A percentile compares a stretch with the other conserved stretches of the same genome.
These are phyloP conservation scores for Lizanozyma gosingica DNA, from an alignment of 1,139 yeast genomes.

Conservation along the genomic window DNA sequence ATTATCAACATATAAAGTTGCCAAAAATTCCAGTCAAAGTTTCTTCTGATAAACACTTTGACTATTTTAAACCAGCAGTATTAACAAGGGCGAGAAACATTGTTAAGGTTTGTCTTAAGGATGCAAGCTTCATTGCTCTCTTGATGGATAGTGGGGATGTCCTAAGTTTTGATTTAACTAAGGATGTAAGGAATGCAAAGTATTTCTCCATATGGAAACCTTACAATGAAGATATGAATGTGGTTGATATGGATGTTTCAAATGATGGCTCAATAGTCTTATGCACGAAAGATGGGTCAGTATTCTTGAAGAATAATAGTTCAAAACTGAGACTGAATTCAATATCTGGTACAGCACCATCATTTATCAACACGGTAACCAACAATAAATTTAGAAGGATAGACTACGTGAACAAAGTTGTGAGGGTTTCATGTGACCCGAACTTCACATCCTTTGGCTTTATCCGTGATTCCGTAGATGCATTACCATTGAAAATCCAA, in stretches of 20 bases:
- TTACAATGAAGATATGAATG: conserved; percentile 39
- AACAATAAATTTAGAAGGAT: conserved; percentile 47
- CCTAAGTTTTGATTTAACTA: conserved; percentile 22
- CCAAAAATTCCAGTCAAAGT: conserved; percentile 30
- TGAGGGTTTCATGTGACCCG: conserved; percentile 58
- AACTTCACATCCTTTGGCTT: conserved; percentile 62
- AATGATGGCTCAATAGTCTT: conserved; percentile 62
- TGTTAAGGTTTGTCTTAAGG: conserved; percentile 24
- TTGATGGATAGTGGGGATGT: conserved; percentile 47
- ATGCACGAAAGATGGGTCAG: conserved; percentile 62
- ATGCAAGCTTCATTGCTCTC: conserved; percentile 30
- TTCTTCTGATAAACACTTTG: conserved; percentile 35
- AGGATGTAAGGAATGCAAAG: conserved; percentile 24
- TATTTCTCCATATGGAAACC: conserved; percentile 45
- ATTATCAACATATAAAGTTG: conserved; percentile 46
- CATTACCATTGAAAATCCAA: conserved; percentile 40
- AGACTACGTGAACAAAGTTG: conserved; percentile 44
- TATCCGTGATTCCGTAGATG: conserved; percentile 54
- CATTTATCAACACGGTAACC: conserved; percentile 16
- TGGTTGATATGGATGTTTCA: conserved; percentile 57
- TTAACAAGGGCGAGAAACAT: conserved; percentile 33
- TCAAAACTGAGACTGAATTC: conserved; percentile 22
- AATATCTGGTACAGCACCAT: conserved; percentile 16
- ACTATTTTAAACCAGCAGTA: conserved; percentile 42
- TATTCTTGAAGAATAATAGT: conserved; percentile 26